phyloP scores from a whole-genome alignment of 176 grass and related monocot species.

The Carex cristatella region DNA sequence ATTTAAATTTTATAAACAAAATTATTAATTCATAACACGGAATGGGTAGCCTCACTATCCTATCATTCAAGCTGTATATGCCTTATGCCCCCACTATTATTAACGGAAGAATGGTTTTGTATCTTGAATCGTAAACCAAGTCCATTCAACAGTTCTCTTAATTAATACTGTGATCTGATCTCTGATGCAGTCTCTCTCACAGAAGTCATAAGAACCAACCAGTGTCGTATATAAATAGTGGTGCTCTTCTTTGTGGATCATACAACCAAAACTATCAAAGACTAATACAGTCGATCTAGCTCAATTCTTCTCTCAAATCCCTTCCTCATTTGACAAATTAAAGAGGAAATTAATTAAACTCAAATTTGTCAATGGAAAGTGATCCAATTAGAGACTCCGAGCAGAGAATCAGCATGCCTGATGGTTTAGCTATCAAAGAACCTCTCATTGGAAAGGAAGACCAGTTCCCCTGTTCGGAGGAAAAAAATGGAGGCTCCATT shows the following conservation, averaged over 20 bases:
- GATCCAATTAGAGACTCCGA: not conserved
- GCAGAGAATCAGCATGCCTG: not conserved
- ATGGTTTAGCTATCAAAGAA: not conserved
- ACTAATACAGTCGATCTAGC: not conserved
- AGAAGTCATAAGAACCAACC: not conserved
- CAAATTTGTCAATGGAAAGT: not conserved
- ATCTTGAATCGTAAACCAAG: not conserved
- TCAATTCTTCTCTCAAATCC: not conserved
- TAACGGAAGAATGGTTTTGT: not conserved
- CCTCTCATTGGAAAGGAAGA: constrained; percentile 13
- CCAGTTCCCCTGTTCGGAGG: not conserved
- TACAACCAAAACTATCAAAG: not conserved
- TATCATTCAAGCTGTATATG: not conserved
- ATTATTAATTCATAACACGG: no score
- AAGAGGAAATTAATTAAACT: not conserved
- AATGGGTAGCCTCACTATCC: no score
- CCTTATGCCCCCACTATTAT: not conserved
- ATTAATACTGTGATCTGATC: not conserved
- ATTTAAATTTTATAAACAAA: no score
- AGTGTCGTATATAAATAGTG: not conserved
- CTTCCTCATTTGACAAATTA: not conserved
- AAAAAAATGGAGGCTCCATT: constrained; percentile 18
- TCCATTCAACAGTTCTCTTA: not conserved
- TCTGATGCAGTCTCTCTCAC: not conserved
- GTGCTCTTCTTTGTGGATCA: not conserved